A percentile compares a stretch with the other conserved stretches of the same genome.
Evolutionary conservation across 2,329 filamentous ascomycete species (phyloP).

Genomic region (Monilinia fructicola): DNA sequence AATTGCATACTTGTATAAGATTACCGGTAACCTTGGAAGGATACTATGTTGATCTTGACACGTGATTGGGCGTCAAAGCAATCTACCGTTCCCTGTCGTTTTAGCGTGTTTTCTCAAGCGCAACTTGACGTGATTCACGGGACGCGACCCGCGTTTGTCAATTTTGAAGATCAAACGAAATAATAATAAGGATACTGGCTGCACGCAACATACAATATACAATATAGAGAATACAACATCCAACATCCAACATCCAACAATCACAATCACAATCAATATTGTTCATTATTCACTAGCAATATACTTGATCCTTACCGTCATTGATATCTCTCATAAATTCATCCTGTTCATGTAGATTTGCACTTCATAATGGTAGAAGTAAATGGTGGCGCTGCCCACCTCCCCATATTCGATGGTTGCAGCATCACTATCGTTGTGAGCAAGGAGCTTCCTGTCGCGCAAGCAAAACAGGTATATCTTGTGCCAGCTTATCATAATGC

Average conservation of each 20-base stretch:
- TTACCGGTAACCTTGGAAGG: too few species aligned
- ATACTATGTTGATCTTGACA: background rate
- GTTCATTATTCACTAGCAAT: background rate
- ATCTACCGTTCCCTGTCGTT: background rate
- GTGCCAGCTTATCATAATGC: background rate
- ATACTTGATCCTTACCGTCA: too few species aligned
- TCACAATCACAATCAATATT: background rate
- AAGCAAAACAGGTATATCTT: slow-evolving; percentile 23
- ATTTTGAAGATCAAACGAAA: slow-evolving; percentile 5
- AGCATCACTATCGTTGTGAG: slow-evolving; percentile 36
- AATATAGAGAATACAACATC: background rate
- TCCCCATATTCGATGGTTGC: slow-evolving; percentile 35
- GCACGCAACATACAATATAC: background rate
- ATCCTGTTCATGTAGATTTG: slow-evolving; percentile 6
- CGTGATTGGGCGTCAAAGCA: slow-evolving; percentile 17
- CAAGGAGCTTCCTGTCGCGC: slow-evolving; percentile 29
- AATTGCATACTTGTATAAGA: too few species aligned
- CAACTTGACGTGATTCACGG: background rate
- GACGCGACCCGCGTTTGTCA: slow-evolving; percentile 10
- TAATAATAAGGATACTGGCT: background rate
- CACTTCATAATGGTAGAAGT: slow-evolving; percentile 26
- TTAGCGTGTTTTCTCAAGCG: slow-evolving; percentile 12
- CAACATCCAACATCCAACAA: background rate
- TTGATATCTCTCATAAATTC: background rate
- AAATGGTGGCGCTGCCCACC: slow-evolving; percentile 1